These are phyloP conservation scores for Pythium chondricola DNA, from an alignment of 352 stramenopile species.

Conservation along the genomic window DNA sequence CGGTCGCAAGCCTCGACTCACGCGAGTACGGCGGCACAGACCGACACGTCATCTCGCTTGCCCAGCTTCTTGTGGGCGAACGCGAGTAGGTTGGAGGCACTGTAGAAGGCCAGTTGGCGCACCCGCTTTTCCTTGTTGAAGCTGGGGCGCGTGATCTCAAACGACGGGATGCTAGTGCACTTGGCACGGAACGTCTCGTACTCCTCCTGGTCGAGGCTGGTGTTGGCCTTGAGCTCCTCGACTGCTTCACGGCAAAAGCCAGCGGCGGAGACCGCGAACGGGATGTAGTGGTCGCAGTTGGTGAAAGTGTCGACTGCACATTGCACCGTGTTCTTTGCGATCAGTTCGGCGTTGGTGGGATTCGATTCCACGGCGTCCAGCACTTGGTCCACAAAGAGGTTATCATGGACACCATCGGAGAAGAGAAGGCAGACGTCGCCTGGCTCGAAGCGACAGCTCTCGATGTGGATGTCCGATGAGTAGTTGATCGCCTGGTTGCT, in stretches of 20 bases:
- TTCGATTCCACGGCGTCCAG: constrained; percentile 46
- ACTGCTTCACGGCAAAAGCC: constrained; percentile 76
- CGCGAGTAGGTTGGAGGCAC: constrained; percentile 79
- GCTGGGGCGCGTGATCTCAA: constrained; percentile 45
- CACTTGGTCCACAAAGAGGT: constrained; percentile 83
- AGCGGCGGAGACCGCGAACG: constrained; percentile 78
- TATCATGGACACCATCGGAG: constrained; percentile 85
- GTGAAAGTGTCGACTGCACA: constrained; percentile 66
- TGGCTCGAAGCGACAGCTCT: constrained; percentile 63
- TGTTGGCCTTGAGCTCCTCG: constrained; percentile 67
- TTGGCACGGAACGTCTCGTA: constrained; percentile 66
- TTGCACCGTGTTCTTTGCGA: constrained; percentile 67
- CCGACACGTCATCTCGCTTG: constrained; percentile 84
- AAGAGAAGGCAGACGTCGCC: constrained; percentile 81
- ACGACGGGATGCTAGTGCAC: constrained; percentile 64
- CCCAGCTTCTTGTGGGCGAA: constrained; percentile 86
- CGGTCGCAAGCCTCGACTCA: constrained; percentile 15
- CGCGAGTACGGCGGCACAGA: constrained; percentile 77
- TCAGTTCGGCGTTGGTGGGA: constrained; percentile 52
- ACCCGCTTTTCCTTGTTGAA: constrained; percentile 84
- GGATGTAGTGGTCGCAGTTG: constrained; percentile 62
- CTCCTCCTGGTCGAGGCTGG: constrained; percentile 51
- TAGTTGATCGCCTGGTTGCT: constrained; percentile 86
- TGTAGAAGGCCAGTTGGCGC: constrained; percentile 84
- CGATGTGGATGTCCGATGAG: constrained; percentile 54